Evolutionary conservation across 768 basidiomycete genomes (phyloP).

Genomic region (Tubosaeta sp.): DNA sequence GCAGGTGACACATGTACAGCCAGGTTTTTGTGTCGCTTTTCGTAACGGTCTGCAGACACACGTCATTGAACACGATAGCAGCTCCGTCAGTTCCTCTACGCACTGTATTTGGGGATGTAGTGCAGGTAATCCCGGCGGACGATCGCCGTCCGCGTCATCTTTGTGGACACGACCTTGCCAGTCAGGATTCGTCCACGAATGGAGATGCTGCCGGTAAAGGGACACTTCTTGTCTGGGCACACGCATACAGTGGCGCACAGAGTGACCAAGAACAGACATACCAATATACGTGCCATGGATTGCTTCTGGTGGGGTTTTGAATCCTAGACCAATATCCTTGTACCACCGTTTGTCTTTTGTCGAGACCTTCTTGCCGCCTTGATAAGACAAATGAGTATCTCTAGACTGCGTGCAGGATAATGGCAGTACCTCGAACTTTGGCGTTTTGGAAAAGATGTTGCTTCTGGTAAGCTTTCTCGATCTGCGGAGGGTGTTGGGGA

Average conservation of each 20-base stretch:
- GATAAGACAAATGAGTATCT: constrained; percentile 11
- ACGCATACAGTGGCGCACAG: background rate
- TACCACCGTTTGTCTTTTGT: constrained; percentile 98
- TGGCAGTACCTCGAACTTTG: constrained; percentile 78
- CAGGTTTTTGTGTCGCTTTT: constrained; percentile 98
- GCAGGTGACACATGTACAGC: constrained; percentile 96
- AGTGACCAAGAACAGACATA: constrained; percentile 38
- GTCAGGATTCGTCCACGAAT: constrained; percentile 99
- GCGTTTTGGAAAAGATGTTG: constrained; percentile 97
- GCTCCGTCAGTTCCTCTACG: constrained; percentile 30
- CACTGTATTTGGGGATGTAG: constrained; percentile 98
- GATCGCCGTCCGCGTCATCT: constrained; percentile 98
- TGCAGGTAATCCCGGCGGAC: constrained; percentile 94
- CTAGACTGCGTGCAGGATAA: constrained; percentile 5
- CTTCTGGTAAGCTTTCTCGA: constrained; percentile 98
- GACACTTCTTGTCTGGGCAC: constrained; percentile 94
- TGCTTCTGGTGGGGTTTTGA: constrained; percentile 94
- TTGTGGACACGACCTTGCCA: constrained; percentile 96
- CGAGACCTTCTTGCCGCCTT: constrained; percentile 83
- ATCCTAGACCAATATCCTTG: constrained; percentile 96
- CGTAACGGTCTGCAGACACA: constrained; percentile 79
- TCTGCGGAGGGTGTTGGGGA: constrained; percentile 39
- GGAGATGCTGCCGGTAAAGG: constrained; percentile 94
- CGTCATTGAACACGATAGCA: constrained; percentile 7
- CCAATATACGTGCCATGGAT: constrained; percentile 96